A percentile compares a stretch with the other conserved stretches of the same genome.
Conservation (phyloP, 169 alveolate genomes). For the Plasmodium coatneyi region DNA sequence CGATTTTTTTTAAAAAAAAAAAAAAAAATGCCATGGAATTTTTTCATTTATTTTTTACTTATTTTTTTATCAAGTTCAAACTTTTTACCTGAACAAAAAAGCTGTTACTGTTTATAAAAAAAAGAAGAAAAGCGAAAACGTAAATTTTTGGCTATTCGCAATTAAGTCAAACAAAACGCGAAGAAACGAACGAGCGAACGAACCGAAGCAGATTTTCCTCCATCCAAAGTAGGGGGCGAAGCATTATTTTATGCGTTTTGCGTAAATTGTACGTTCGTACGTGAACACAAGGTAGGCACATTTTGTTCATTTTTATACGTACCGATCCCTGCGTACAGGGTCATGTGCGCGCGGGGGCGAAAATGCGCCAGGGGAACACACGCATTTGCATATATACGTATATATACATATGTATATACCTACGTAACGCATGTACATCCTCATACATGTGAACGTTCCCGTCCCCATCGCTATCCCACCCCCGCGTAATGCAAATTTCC, state of each 20-base stretch:
- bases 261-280: neutral
- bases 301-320: neutral
- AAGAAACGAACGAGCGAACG: neutral
- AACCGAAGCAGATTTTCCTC: neutral
- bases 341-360: neutral
- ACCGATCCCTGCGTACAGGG: neutral
- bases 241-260: neutral
- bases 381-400: neutral
- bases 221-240: neutral
- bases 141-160: slow-evolving; percentile 17
- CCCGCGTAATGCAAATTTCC: neutral
- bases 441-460: neutral
- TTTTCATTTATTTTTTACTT: neutral
- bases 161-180: slow-evolving; percentile 6
- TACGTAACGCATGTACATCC: neutral
- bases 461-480: neutral
- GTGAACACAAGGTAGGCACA: neutral
- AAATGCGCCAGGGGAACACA: neutral
- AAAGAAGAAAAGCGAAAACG: neutral
- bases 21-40: neutral
- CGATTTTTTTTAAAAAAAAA: too few relatives aligned
- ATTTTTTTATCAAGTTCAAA: slow-evolving; percentile 1
- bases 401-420: neutral
- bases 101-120: neutral
- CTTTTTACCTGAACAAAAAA: slow-evolving; percentile 12